phyloP scores from a whole-genome alignment of 2,329 filamentous ascomycete genomes.

The Fusarium transvaalense region DNA sequence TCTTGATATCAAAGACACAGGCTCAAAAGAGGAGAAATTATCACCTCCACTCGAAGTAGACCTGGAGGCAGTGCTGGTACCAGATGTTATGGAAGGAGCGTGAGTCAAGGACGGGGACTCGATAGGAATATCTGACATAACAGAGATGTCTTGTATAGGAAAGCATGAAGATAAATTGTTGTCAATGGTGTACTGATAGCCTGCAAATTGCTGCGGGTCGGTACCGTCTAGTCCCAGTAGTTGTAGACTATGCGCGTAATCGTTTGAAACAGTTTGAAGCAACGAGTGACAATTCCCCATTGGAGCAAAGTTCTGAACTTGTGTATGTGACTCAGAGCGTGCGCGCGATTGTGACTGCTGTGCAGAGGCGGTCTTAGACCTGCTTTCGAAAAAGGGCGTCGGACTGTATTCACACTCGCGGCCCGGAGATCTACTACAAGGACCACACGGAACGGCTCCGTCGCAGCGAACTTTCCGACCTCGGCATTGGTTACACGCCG shows the following conservation, averaged over 20 bases:
- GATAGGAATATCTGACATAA: neutral
- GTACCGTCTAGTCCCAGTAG: neutral
- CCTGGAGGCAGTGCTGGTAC: neutral
- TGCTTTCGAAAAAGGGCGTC: neutral
- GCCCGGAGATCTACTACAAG: neutral
- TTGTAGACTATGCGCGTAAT: neutral
- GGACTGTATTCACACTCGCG: constrained; percentile 5
- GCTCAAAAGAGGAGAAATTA: neutral
- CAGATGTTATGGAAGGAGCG: neutral
- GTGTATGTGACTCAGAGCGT: neutral
- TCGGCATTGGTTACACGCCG: constrained; percentile 4
- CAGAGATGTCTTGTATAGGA: neutral
- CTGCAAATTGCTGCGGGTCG: neutral
- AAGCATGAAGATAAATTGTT: neutral
- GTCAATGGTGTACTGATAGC: neutral
- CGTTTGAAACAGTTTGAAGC: neutral
- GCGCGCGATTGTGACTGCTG: neutral
- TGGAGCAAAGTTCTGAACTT: neutral
- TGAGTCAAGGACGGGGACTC: neutral
- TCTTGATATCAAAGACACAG: neutral
- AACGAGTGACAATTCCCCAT: neutral
- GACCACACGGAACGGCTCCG: neutral
- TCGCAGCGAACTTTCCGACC: constrained; percentile 6
- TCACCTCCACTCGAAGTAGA: neutral
- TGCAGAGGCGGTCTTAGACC: neutral